Percentiles rank a stretch among this genome's conserved stretches.
These are phyloP conservation scores for Geum urbanum DNA, from an alignment of 306 rosid genomes.

Conservation along the genomic window DNA sequence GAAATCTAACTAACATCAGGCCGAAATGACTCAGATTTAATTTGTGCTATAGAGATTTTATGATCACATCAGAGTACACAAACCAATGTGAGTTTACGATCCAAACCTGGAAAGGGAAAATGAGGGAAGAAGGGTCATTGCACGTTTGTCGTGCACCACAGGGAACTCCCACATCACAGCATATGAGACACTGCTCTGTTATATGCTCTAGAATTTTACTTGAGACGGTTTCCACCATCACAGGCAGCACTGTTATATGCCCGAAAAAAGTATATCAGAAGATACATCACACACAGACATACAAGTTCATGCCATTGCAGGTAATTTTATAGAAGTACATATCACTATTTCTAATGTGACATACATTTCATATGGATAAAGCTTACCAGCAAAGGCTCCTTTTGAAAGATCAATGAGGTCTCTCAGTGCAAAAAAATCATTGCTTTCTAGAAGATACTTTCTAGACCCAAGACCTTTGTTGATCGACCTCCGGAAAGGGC, in stretches of 20 bases:
- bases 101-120: slow-evolving; percentile 93
- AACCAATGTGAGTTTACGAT: not conserved
- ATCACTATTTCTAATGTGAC: not conserved
- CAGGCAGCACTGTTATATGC: slow-evolving; percentile 96
- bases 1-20: not conserved
- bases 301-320: not conserved
- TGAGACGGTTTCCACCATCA: slow-evolving; percentile 68
- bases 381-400: slow-evolving; percentile 94
- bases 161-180: slow-evolving; percentile 95
- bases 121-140: slow-evolving; percentile 83
- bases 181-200: slow-evolving; percentile 87
- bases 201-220: slow-evolving; percentile 80
- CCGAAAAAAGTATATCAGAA: slow-evolving; percentile 24
- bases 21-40: not conserved
- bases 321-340: not conserved
- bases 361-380: slow-evolving; percentile 13
- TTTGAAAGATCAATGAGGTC: slow-evolving; percentile 97
- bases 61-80: not conserved
- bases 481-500: slow-evolving; percentile 80
- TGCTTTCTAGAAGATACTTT: slow-evolving; percentile 86
- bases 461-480: slow-evolving; percentile 79
- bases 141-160: slow-evolving; percentile 90
- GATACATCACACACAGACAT: not conserved
- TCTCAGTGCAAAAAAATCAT: slow-evolving; percentile 91
- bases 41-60: not conserved